Percentiles rank a stretch among this genome's conserved stretches.
phyloP scores from a whole-genome alignment of 169 alveolate genomes.

The Plasmodium knowlesi region DNA sequence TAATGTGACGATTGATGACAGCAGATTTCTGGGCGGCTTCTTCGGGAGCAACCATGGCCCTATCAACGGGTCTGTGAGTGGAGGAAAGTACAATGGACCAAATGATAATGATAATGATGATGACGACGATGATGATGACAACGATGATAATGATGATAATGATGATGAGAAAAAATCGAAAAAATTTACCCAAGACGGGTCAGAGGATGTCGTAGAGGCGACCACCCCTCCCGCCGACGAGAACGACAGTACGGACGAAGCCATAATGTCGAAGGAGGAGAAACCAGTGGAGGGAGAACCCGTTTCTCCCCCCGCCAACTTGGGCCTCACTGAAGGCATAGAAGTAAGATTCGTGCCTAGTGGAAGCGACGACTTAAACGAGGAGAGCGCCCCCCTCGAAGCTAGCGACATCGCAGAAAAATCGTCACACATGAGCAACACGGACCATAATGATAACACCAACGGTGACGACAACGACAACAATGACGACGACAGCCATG shows the following conservation, averaged over 20 bases:
- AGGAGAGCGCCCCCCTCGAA: not conserved
- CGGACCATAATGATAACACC: not conserved
- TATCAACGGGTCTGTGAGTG: not conserved
- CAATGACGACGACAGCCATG: not conserved
- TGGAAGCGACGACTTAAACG: not conserved
- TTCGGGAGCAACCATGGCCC: not conserved
- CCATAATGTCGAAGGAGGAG: not conserved
- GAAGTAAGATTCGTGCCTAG: conserved; percentile 5
- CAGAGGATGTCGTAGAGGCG: not conserved
- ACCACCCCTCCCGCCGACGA: not conserved
- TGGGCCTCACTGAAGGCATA: not conserved
- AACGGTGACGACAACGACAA: not conserved
- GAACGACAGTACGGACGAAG: not conserved
- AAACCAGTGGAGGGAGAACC: not conserved
- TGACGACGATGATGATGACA: not conserved
- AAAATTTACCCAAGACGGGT: not conserved
- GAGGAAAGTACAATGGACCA: not conserved
- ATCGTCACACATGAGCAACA: not conserved
- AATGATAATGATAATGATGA: not conserved
- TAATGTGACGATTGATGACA: not conserved
- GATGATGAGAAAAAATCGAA: too few species aligned
- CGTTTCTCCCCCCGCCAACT: not conserved
- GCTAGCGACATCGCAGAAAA: not conserved
- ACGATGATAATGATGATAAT: not conserved
- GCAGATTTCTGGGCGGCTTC: not conserved